These are phyloP conservation scores for Wickerhamomyces bovis DNA, from an alignment of 805 yeast genomes.

Conservation along the genomic window DNA sequence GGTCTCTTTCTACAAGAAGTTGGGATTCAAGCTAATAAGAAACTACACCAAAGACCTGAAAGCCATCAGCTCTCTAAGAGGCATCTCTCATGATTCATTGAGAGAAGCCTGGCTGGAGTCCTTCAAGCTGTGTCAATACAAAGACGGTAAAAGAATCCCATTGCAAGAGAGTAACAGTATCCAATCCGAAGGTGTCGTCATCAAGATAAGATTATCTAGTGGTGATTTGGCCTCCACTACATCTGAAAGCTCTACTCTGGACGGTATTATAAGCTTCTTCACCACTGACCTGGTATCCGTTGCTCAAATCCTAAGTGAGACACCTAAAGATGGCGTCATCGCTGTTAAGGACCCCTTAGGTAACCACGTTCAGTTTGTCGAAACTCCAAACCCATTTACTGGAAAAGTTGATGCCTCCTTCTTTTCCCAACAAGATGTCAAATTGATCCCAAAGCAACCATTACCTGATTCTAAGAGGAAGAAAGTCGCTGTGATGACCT, in stretches of 20 bases:
- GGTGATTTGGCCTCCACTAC: conserved; percentile 17
- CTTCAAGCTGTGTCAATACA: conserved; percentile 55
- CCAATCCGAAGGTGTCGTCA: conserved; percentile 39
- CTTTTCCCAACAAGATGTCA: conserved; percentile 11
- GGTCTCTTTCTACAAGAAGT: conserved; percentile 47
- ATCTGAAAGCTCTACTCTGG: conserved; percentile 28
- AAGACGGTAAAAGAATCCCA: conserved; percentile 53
- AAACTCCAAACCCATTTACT: conserved; percentile 19
- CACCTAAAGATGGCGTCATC: conserved; percentile 15
- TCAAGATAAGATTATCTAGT: conserved; percentile 38
- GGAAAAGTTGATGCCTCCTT: conserved; percentile 8
- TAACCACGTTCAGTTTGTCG: conserved; percentile 36
- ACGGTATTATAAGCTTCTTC: conserved; percentile 35
- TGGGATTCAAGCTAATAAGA: conserved; percentile 59
- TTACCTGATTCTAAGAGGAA: conserved; percentile 16
- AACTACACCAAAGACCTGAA: conserved; percentile 47
- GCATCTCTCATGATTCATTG: conserved; percentile 60
- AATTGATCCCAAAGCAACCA: not conserved
- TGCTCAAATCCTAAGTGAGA: conserved; percentile 14
- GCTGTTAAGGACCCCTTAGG: conserved; percentile 60
- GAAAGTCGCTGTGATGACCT: conserved; percentile 91
- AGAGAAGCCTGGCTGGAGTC: conserved; percentile 70
- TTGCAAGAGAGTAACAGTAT: conserved; percentile 36
- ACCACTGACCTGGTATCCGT: conserved; percentile 31
- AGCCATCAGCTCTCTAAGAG: conserved; percentile 36